A percentile compares a stretch with the other conserved stretches of the same genome.
phyloP scores from a whole-genome alignment of 2,329 filamentous ascomycete species.

The Coniella vitis region DNA sequence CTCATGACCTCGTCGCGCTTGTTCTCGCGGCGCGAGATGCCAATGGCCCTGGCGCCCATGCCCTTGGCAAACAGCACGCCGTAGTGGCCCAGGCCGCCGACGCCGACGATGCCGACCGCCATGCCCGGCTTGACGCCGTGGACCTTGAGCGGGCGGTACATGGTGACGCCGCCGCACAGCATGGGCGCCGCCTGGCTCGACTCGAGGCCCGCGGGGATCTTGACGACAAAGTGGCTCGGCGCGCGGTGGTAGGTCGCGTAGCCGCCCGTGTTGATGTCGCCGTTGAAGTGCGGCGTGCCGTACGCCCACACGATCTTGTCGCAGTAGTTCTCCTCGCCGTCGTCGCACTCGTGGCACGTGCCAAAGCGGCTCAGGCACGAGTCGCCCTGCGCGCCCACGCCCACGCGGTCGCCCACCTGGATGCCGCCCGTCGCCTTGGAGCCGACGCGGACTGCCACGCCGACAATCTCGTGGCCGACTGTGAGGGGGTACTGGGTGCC shows the following conservation, averaged over 20 bases:
- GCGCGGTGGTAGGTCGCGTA: constrained; percentile 28
- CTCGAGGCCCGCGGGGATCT: constrained; percentile 34
- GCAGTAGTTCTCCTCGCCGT: constrained; percentile 35
- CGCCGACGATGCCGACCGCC: constrained; percentile 57
- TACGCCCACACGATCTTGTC: constrained; percentile 42
- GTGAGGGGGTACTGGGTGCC: constrained; percentile 35
- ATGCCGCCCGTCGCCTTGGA: constrained; percentile 36
- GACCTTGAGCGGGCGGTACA: constrained; percentile 50
- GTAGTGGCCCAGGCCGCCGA: constrained; percentile 63
- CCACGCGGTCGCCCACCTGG: constrained; percentile 56
- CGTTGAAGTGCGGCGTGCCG: constrained; percentile 40
- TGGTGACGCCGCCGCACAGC: constrained; percentile 62
- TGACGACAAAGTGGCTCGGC: constrained; percentile 37
- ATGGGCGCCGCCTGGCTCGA: constrained; percentile 48
- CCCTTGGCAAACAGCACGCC: constrained; percentile 62
- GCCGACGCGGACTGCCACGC: constrained; percentile 49
- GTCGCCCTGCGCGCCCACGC: constrained; percentile 53
- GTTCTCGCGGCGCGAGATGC: constrained; percentile 43
- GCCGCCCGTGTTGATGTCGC: constrained; percentile 53
- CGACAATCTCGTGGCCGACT: constrained; percentile 61
- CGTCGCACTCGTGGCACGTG: constrained; percentile 35
- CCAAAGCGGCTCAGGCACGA: constrained; percentile 37
- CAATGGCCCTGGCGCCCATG: constrained; percentile 52
- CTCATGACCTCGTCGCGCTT: constrained; percentile 48
- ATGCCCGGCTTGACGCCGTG: constrained; percentile 59